phyloP scores from a whole-genome alignment of 2,329 filamentous ascomycete species.

The Fusarium domesticum region DNA sequence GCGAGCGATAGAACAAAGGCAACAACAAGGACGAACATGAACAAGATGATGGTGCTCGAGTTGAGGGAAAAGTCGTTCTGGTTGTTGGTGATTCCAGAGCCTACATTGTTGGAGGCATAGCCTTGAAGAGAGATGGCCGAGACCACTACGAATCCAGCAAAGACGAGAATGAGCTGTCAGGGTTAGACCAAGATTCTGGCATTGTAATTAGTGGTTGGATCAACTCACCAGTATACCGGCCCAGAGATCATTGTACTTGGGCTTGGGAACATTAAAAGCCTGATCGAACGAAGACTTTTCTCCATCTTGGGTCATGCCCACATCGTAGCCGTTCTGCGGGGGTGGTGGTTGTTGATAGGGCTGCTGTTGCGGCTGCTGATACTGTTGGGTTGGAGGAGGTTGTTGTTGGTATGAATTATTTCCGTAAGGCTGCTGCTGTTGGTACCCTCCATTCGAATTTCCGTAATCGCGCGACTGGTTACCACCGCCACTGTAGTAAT shows the following conservation, averaged over 20 bases:
- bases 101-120: conserved; percentile 65
- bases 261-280: conserved; percentile 74
- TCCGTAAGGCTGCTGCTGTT: conserved; percentile 28
- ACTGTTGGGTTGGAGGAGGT: conserved; percentile 4
- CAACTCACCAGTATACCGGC: conserved; percentile 69
- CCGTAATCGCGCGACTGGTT: conserved; percentile 9
- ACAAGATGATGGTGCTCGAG: conserved; percentile 83
- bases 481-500: conserved; percentile 30
- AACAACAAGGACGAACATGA: conserved; percentile 71
- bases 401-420: conserved; percentile 26
- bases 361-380: conserved; percentile 23
- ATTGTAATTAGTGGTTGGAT: background rate
- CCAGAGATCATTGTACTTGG: conserved; percentile 92
- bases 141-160: conserved; percentile 71
- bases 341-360: conserved; percentile 30
- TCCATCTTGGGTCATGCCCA: conserved; percentile 36
- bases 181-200: conserved; percentile 1
- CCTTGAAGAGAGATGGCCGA: conserved; percentile 73
- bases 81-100: conserved; percentile 70
- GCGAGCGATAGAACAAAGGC: conserved; percentile 71
- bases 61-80: conserved; percentile 65
- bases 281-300: conserved; percentile 68
- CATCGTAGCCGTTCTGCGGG: conserved; percentile 34
- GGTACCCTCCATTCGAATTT: conserved; percentile 20
- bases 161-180: conserved; percentile 64